Percentiles rank a stretch among this genome's conserved stretches.
Conservation (phyloP, 352 stramenopile species). For the Globisporangium splendens region DNA sequence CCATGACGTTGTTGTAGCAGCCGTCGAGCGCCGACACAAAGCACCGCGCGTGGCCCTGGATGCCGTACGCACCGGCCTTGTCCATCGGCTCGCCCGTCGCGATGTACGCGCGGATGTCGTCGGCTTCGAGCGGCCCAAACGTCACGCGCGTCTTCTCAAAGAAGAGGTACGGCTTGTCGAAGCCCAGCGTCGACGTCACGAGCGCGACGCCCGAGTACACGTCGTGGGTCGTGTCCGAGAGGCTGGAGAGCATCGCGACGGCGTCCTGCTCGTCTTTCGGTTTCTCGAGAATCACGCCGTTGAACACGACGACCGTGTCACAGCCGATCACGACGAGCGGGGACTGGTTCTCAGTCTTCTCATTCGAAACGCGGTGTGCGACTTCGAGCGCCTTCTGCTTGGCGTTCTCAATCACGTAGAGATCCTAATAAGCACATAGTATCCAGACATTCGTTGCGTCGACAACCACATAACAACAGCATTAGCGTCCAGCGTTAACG, state of each 20-base stretch:
- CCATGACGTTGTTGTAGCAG: constrained; percentile 92
- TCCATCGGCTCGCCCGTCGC: constrained; percentile 90
- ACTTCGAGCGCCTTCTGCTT: constrained; percentile 79
- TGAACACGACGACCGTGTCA: constrained; percentile 86
- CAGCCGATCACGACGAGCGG: constrained; percentile 74
- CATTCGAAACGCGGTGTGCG: constrained; percentile 30
- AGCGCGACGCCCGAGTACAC: constrained; percentile 89
- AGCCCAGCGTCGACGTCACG: constrained; percentile 40
- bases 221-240: constrained; percentile 72
- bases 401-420: constrained; percentile 79
- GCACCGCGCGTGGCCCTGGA: constrained; percentile 81
- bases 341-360: neutral
- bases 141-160: constrained; percentile 61
- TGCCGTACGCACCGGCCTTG: constrained; percentile 89
- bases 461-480: no score
- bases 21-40: constrained; percentile 81
- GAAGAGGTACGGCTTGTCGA: constrained; percentile 56
- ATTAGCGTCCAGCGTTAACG: no score
- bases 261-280: constrained; percentile 78
- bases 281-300: constrained; percentile 89
- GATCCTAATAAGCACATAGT: constrained; percentile 21
- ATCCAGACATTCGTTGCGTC: no score
- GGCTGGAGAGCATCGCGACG: constrained; percentile 67
- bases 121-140: constrained; percentile 47
- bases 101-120: constrained; percentile 82